Conservation (phyloP, 495 filamentous ascomycete genomes). For the Podospora comata region DNA sequence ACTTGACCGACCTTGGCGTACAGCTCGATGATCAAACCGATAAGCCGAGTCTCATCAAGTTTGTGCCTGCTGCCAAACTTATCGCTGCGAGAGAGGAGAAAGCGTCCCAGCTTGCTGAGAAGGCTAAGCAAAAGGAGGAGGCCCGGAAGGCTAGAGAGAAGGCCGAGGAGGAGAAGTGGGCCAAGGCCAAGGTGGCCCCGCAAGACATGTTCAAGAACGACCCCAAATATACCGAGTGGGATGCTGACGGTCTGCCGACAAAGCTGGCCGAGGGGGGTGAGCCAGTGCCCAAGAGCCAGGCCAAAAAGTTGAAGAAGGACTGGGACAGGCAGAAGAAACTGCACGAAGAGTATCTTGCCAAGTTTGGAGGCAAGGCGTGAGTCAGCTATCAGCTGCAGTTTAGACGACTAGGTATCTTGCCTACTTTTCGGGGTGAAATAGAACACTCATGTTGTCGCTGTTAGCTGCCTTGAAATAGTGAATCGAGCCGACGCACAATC, state of each 20-base stretch:
- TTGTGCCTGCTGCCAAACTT: conserved; percentile 67
- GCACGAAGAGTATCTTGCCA: conserved; percentile 57
- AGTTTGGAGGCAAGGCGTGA: conserved; percentile 23
- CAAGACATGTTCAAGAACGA: conserved; percentile 70
- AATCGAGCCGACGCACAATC: neutral
- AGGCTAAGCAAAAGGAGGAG: conserved; percentile 56
- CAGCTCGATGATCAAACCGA: conserved; percentile 79
- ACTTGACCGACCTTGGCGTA: conserved; percentile 74
- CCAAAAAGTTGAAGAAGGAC: conserved; percentile 85
- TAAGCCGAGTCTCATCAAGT: conserved; percentile 75
- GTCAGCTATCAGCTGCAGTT: neutral
- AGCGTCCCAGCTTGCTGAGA: conserved; percentile 52
- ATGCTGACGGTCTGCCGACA: conserved; percentile 79
- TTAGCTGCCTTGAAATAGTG: too few species aligned
- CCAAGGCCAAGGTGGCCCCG: conserved; percentile 68
- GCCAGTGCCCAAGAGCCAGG: conserved; percentile 66
- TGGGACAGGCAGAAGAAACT: conserved; percentile 90
- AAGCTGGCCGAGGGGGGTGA: conserved; percentile 73
- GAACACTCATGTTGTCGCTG: neutral
- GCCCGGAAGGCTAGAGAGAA: conserved; percentile 52
- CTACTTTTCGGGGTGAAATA: neutral
- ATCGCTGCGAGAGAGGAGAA: conserved; percentile 71
- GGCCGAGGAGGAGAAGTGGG: conserved; percentile 52
- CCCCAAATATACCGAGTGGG: conserved; percentile 74
- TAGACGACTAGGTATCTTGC: neutral